A percentile compares a stretch with the other conserved stretches of the same genome.
Conservation (phyloP, 2,329 filamentous ascomycete genomes). For the Clonostachys chloroleuca region DNA sequence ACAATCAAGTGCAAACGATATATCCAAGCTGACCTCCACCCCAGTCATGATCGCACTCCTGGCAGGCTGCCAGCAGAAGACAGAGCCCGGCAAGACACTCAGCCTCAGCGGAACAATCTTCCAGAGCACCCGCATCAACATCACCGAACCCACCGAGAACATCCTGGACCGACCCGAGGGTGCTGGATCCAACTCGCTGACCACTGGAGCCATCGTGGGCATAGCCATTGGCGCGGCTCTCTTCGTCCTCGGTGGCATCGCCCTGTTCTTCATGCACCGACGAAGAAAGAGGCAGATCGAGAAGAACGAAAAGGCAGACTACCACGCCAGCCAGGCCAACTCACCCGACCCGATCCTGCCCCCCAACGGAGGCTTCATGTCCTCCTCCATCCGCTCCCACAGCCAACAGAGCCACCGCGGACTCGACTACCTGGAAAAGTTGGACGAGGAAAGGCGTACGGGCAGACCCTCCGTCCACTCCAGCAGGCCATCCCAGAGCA, state of each 20-base stretch:
- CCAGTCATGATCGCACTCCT: slow-evolving; percentile 41
- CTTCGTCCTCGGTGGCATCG: slow-evolving; percentile 31
- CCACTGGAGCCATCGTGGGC: slow-evolving; percentile 45
- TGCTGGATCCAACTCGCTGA: slow-evolving; percentile 24
- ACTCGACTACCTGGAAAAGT: slow-evolving; percentile 30
- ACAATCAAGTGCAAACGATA: neutral
- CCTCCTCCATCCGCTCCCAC: slow-evolving; percentile 11
- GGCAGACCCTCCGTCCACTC: neutral
- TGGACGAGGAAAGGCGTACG: slow-evolving; percentile 18
- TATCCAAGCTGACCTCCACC: slow-evolving; percentile 4
- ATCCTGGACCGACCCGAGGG: slow-evolving; percentile 17
- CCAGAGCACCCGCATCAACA: slow-evolving; percentile 25
- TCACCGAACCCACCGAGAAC: slow-evolving; percentile 22
- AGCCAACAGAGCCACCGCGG: slow-evolving; percentile 10
- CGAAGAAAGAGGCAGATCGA: slow-evolving; percentile 31
- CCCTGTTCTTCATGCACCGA: slow-evolving; percentile 43
- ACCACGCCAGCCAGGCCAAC: slow-evolving; percentile 4
- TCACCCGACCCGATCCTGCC: slow-evolving; percentile 12
- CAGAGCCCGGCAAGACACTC: slow-evolving; percentile 26
- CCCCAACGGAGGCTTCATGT: slow-evolving; percentile 16
- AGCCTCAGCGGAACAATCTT: slow-evolving; percentile 39
- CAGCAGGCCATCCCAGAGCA: too few species aligned
- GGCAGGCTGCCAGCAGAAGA: slow-evolving; percentile 41
- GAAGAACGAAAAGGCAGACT: slow-evolving; percentile 14
- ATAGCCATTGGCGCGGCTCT: slow-evolving; percentile 43